Conservation (phyloP, 1,284 basidiomycete species). For the Trichosporon faecale region DNA sequence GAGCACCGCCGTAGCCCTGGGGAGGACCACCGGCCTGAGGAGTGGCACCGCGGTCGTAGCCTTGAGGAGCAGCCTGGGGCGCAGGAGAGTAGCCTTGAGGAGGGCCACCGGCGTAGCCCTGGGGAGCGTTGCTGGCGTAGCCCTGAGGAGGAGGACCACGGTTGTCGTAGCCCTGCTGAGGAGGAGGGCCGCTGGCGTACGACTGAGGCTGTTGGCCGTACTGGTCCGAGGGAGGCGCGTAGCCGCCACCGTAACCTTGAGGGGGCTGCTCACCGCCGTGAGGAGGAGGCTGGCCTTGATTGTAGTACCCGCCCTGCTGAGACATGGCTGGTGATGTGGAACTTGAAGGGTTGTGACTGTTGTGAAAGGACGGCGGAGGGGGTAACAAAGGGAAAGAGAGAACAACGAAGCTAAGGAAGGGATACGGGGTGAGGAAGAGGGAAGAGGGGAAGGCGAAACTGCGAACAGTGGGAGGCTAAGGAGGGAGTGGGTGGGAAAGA, state of each 20-base stretch:
- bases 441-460: neutral
- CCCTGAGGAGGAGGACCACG: slow-evolving; percentile 1
- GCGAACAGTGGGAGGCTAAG: neutral
- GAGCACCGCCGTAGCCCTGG: neutral
- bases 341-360: neutral
- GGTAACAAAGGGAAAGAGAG: neutral
- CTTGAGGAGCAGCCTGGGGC: neutral
- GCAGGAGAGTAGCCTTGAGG: neutral
- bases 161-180: neutral
- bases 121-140: neutral
- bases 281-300: neutral
- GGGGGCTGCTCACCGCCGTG: neutral
- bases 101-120: neutral
- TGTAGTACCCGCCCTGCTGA: neutral
- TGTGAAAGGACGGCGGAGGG: neutral
- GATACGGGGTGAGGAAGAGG: neutral
- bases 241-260: neutral
- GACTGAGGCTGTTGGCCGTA: neutral
- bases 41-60: neutral
- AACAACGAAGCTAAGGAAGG: neutral
- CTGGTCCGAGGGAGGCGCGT: neutral
- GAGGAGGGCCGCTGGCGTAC: neutral
- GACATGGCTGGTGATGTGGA: neutral
- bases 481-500: neutral
- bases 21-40: neutral